Evolutionary conservation across 2,329 filamentous ascomycete genomes (phyloP).

Genomic region (Purpureocillium takamizusanense): DNA sequence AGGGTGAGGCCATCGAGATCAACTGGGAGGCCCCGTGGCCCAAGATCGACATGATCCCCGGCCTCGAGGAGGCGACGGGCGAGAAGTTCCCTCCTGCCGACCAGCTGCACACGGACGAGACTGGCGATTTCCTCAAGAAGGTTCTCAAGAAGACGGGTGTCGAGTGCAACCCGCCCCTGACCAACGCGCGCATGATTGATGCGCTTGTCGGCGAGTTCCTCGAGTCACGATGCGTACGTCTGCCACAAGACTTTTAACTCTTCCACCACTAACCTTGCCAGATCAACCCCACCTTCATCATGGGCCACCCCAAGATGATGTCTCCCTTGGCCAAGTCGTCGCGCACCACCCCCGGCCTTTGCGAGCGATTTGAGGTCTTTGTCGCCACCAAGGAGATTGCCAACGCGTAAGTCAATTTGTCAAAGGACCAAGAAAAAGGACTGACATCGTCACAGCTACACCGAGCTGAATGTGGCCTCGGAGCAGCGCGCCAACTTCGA

Average conservation of each 20-base stretch:
- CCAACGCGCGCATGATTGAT: constrained; percentile 93
- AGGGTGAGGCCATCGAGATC: constrained; percentile 78
- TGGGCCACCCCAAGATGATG: constrained; percentile 62
- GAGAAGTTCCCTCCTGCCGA: constrained; percentile 91
- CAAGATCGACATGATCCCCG: constrained; percentile 81
- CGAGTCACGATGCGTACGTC: constrained; percentile 68
- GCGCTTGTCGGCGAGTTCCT: constrained; percentile 92
- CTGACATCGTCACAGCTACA: constrained; percentile 44
- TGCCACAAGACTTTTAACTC: constrained; percentile 1
- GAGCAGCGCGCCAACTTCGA: constrained; percentile 80
- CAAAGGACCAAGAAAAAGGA: neutral
- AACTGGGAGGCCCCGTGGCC: constrained; percentile 97
- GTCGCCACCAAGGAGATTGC: constrained; percentile 72
- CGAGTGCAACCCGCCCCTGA: constrained; percentile 81
- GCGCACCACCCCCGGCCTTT: constrained; percentile 70
- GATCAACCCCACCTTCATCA: constrained; percentile 64
- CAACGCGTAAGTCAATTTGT: constrained; percentile 52
- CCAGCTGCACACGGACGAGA: constrained; percentile 82
- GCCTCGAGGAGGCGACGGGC: constrained; percentile 78
- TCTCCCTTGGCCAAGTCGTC: constrained; percentile 95
- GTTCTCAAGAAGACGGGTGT: constrained; percentile 85
- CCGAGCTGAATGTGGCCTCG: constrained; percentile 87
- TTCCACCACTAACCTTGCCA: constrained; percentile 1
- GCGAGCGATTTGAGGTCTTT: constrained; percentile 95
- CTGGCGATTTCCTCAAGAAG: constrained; percentile 75